Base-by-base conservation (phyloP, 2,329 filamentous ascomycete species). In the Claviceps digitariae region DNA sequence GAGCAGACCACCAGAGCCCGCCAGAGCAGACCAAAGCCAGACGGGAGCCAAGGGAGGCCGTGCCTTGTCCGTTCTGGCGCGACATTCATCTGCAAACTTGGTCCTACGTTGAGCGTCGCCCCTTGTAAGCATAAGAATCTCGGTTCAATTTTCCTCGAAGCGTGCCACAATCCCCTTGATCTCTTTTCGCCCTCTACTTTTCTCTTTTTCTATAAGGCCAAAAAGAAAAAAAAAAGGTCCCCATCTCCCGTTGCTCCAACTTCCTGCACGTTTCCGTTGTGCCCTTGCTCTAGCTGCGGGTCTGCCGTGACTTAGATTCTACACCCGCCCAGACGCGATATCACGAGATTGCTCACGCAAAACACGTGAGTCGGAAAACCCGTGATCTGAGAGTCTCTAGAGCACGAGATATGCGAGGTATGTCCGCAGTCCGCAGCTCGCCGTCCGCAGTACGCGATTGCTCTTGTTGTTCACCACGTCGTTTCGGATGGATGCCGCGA, bases 401-500 rank as follows among this genome's bases (percentile, higher is more conserved):
- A 65, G 68, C 70, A 72, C 70, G 72, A 72, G 70, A 72, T 72
- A 69, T 66, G 62, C 62, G 59, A 69, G 70, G 70, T 72, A 71
- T 69, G 69, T 70, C 62, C 61, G 60, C 59, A 59, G 56, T 4
- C 5, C 31, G 31, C 31, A 34, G 31, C 55, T 55, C 52, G 55
- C 53, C 60, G 57, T 57, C 31, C 31, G 31, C 31, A 34, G 31
- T 56, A 57, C 52, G 55, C 53, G 61, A 57, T 57, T 60, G 48
- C 43, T 55, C 51, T 44, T 45, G 3, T 9, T 17, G 5, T 17
- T 45, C 12, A 25, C 46, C 25, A 31, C 52, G 43, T 46, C 60
- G 38, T 20, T 21, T 41, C 52, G 55, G 57, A 57, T 57, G 55
- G 25, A 34, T 48, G 54, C 43, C 41, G 29, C 31, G 27, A 21